Conservation (phyloP, 768 basidiomycete genomes). For the Leccinellum albellum region DNA sequence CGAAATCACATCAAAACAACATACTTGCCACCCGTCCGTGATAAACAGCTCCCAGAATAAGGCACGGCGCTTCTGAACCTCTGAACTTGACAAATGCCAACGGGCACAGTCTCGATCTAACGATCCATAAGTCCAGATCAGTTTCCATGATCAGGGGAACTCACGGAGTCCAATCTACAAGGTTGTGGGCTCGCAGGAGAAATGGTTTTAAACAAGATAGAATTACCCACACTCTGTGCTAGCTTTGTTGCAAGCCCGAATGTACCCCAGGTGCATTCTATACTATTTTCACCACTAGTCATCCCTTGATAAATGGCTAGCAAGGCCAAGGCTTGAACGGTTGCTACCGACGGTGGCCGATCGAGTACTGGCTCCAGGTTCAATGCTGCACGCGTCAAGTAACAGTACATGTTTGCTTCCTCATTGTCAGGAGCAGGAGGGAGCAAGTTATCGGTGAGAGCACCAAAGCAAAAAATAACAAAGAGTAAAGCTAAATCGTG, state of each 20-base stretch:
- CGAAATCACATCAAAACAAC: constrained; percentile 9
- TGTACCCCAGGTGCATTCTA: constrained; percentile 63
- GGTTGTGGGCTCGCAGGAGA: constrained; percentile 2
- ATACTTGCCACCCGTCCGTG: constrained; percentile 71
- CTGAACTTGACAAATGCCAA: constrained; percentile 57
- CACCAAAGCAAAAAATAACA: constrained; percentile 60
- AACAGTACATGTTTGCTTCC: constrained; percentile 51
- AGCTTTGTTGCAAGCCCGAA: constrained; percentile 64
- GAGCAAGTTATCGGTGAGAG: constrained; percentile 51
- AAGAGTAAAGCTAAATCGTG: constrained; percentile 65
- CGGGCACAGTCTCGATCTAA: constrained; percentile 70
- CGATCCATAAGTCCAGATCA: constrained; percentile 12
- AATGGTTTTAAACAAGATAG: background rate
- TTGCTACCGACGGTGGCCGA: constrained; percentile 65
- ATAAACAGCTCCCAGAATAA: constrained; percentile 75
- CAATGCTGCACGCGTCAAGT: constrained; percentile 61
- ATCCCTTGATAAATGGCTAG: constrained; percentile 73
- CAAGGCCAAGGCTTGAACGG: constrained; percentile 61
- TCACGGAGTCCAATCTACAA: constrained; percentile 63
- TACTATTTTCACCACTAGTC: constrained; percentile 63
- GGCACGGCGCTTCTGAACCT: constrained; percentile 67
- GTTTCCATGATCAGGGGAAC: constrained; percentile 24
- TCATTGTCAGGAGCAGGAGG: constrained; percentile 52
- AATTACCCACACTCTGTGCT: constrained; percentile 58
- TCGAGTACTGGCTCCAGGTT: constrained; percentile 67